A percentile compares a stretch with the other conserved stretches of the same genome.
Evolutionary conservation across 257 asterid genomes (phyloP).

Genomic region (Phtheirospermum japonicum): DNA sequence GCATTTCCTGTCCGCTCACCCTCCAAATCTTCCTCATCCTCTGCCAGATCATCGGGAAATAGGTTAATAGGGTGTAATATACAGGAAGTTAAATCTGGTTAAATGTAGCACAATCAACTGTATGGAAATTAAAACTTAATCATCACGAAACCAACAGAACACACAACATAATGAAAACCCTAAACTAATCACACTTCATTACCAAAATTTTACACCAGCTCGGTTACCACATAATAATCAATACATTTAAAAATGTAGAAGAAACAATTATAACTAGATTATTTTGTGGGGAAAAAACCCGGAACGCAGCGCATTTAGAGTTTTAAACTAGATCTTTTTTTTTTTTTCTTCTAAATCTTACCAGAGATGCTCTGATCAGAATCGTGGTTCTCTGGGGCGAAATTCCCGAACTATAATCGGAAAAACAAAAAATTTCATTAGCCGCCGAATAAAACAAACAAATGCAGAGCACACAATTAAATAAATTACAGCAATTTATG

Average conservation of each 20-base stretch:
- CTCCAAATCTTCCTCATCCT: constrained; percentile 60
- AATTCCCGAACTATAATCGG: constrained; percentile 25
- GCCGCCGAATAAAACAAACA: constrained; percentile 25
- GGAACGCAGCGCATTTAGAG: no score
- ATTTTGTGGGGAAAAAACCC: no score
- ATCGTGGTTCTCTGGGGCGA: constrained; percentile 39
- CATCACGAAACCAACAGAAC: neutral
- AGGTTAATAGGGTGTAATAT: neutral
- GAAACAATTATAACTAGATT: neutral
- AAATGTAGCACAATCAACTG: constrained; percentile 16
- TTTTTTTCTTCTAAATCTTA: constrained; percentile 34
- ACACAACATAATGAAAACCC: constrained; percentile 8
- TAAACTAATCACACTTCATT: constrained; percentile 4
- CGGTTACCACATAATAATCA: constrained; percentile 1
- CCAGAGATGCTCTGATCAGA: constrained; percentile 86
- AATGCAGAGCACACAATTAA: constrained; percentile 21
- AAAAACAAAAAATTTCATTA: constrained; percentile 13
- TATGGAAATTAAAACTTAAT: neutral
- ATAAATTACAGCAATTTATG: neutral
- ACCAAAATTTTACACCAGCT: constrained; percentile 13
- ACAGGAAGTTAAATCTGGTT: constrained; percentile 2
- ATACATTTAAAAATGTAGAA: neutral
- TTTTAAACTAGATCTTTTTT: no score
- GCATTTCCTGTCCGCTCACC: constrained; percentile 32
- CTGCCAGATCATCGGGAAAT: constrained; percentile 27